These are phyloP conservation scores for Fusarium begoniae DNA, from an alignment of 2,329 filamentous ascomycete genomes.

Conservation along the genomic window DNA sequence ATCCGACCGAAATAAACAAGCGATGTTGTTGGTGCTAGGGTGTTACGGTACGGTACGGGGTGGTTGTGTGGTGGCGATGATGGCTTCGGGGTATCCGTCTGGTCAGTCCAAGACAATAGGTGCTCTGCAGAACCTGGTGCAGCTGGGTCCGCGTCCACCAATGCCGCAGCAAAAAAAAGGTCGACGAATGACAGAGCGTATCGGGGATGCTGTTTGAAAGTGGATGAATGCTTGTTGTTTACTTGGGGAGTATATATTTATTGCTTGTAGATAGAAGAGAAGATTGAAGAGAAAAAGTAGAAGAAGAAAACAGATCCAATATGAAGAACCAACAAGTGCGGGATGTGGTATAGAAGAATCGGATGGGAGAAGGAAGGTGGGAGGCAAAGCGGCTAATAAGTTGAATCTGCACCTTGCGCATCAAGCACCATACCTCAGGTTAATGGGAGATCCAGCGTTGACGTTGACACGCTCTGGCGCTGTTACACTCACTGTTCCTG, in stretches of 20 bases:
- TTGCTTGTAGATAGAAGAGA: neutral
- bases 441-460: constrained; percentile 17
- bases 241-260: neutral
- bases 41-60: constrained; percentile 33
- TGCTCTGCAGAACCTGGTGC: constrained; percentile 37
- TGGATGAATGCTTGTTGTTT: constrained; percentile 12
- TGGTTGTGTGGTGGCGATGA: constrained; percentile 41
- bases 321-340: constrained; percentile 4
- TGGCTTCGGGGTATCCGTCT: constrained; percentile 40
- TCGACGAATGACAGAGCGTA: constrained; percentile 37
- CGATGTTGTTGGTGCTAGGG: constrained; percentile 34
- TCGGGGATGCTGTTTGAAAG: constrained; percentile 19
- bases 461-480: constrained; percentile 19
- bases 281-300: neutral
- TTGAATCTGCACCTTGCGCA: constrained; percentile 3
- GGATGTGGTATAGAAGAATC: constrained; percentile 29
- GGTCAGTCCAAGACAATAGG: constrained; percentile 18
- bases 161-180: constrained; percentile 16
- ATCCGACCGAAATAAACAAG: constrained; percentile 9
- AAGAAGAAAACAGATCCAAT: neutral
- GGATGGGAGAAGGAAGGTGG: constrained; percentile 9
- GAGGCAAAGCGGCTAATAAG: constrained; percentile 25
- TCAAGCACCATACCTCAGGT: constrained; percentile 8
- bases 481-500: constrained; percentile 31
- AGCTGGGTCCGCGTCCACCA: constrained; percentile 37